Evolutionary conservation across 2,329 filamentous ascomycete genomes (phyloP).

Genomic region (Monosporascus ibericus): DNA sequence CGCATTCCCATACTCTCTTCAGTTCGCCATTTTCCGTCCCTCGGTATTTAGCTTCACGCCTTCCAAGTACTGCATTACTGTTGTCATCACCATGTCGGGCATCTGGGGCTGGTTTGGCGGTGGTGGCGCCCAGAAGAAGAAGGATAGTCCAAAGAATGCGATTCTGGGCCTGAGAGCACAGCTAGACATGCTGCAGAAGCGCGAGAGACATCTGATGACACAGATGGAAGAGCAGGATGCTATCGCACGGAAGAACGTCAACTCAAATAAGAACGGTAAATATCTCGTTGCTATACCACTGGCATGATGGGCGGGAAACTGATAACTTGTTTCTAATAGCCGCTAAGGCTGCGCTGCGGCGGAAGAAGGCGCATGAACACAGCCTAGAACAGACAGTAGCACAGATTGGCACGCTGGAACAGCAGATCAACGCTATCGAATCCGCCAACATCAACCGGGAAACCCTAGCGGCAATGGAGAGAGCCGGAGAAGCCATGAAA

Average conservation of each 20-base stretch:
- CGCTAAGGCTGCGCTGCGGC: conserved; percentile 81
- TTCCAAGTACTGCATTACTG: conserved; percentile 4
- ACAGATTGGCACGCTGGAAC: conserved; percentile 88
- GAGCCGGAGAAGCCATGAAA: conserved; percentile 85
- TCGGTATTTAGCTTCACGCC: background rate
- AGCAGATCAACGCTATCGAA: conserved; percentile 95
- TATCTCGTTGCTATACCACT: conserved; percentile 10
- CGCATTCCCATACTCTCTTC: background rate
- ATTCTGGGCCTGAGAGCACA: conserved; percentile 83
- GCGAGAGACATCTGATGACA: conserved; percentile 82
- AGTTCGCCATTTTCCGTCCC: background rate
- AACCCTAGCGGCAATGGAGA: conserved; percentile 90
- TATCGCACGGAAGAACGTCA: conserved; percentile 82
- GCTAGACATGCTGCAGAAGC: conserved; percentile 96
- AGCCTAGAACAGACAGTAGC: conserved; percentile 83
- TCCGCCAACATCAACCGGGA: conserved; percentile 98
- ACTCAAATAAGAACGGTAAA: conserved; percentile 85
- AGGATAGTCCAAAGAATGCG: conserved; percentile 93
- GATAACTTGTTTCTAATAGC: conserved; percentile 43
- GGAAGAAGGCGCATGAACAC: conserved; percentile 92
- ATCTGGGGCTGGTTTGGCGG: conserved; percentile 93
- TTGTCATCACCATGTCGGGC: conserved; percentile 47
- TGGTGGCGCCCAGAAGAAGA: conserved; percentile 73
- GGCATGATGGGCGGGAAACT: conserved; percentile 13
- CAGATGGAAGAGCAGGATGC: conserved; percentile 92